Evolutionary conservation across 2,329 filamentous ascomycete genomes (phyloP), one percentile per base, ranked within the genome.

Genomic region (Hypocreales sp.): DNA sequence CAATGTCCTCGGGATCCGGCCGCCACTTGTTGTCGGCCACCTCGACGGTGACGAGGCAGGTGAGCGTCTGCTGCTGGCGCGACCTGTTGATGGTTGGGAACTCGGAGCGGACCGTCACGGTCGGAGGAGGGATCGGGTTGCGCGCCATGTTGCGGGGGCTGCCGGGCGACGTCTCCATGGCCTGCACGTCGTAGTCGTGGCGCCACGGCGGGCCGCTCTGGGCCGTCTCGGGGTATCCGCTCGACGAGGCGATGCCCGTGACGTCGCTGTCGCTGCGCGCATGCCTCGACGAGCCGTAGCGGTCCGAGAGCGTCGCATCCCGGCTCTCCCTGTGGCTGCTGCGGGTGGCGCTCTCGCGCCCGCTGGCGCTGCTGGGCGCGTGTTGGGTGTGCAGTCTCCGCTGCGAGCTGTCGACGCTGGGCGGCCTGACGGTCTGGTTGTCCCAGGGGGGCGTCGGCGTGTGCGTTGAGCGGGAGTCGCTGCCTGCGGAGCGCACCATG

Each of bases 101-200:
- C 53, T 98, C 90, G 47, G 87, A 95, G 32, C 87, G 80, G 25
- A 98, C 79, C 1, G 82, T 92, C n/a, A 98, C 84, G 1, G 72
- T 79, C 1, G 90, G 90, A 5, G 84, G 62, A 1, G 90, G 86
- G 32, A 95, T 94, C 0, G 84, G 83, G 40, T 92, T 93, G 41
- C 78, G 80, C 8, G 73, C 66, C 13, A 78, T 66, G 5, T 65
- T 56, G 20, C 79, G 74, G 5, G 83, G 79, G 51, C 74, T 84
- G 36, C 71, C 69, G 12, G 92, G 64, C 19, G 75, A 79, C 0
- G 81, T 82, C 51, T 94, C 87, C 82, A 94, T 93, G 4, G 86
- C 84, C 50, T 95, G 87, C 11, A 93, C 72, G 46, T 95, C 90
- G 45, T 93, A 95, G 47, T 95, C 87, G 46, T 94, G 84, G 30